phyloP scores from a whole-genome alignment of 2,329 filamentous ascomycete genomes.

The Mycosphaerella arachidis region DNA sequence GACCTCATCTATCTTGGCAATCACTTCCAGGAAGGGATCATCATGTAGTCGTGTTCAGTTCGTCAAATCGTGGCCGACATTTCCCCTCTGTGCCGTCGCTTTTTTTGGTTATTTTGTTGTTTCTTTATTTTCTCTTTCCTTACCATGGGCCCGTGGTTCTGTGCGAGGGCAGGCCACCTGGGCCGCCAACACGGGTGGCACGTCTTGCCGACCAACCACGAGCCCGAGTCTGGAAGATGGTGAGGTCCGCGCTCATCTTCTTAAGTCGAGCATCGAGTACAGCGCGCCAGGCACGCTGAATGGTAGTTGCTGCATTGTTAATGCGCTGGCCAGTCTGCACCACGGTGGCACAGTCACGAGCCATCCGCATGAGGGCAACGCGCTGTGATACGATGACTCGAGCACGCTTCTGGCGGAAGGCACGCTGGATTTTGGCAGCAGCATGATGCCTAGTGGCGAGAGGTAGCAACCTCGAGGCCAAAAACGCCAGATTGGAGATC shows the following conservation, averaged over 20 bases:
- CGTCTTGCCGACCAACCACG: conserved; percentile 38
- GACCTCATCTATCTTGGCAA: neutral
- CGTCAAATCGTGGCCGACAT: neutral
- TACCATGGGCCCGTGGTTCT: neutral
- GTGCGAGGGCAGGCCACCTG: neutral
- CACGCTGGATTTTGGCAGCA: conserved; percentile 49
- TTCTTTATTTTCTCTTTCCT: neutral
- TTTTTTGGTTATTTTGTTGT: neutral
- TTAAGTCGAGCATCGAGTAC: conserved; percentile 35
- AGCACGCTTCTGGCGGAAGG: conserved; percentile 40
- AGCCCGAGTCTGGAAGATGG: conserved; percentile 41
- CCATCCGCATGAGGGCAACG: conserved; percentile 39
- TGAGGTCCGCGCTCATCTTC: conserved; percentile 36
- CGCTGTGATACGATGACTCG: neutral
- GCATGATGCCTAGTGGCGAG: conserved; percentile 48
- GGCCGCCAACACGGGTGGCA: neutral
- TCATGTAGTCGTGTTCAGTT: neutral
- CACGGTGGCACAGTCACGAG: conserved; percentile 45
- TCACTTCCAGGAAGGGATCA: neutral
- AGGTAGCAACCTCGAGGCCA: conserved; percentile 55
- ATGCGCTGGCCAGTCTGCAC: conserved; percentile 43
- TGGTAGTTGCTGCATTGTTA: conserved; percentile 37
- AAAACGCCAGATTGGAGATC: conserved; percentile 54
- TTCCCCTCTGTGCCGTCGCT: neutral
- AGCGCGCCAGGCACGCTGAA: conserved; percentile 44